Conservation (phyloP, 2,329 filamentous ascomycete species). For the Calonectria naviculata region DNA sequence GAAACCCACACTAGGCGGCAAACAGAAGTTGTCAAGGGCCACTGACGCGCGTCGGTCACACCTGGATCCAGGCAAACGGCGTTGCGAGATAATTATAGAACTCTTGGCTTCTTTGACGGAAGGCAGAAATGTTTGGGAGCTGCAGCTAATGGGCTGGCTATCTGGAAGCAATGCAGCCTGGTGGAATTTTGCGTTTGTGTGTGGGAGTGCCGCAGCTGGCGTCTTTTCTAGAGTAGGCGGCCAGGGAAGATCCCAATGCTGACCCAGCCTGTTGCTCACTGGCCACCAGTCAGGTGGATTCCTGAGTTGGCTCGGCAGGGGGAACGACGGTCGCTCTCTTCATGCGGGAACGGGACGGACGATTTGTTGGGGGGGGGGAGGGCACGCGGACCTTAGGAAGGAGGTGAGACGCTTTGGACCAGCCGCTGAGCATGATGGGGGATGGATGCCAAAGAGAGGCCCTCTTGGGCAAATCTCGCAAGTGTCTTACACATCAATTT, state of each 20-base stretch:
- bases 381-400: slow-evolving; percentile 6
- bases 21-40: background rate
- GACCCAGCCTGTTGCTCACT: slow-evolving; percentile 30
- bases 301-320: slow-evolving; percentile 30
- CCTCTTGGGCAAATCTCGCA: background rate
- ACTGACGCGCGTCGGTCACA: slow-evolving; percentile 33
- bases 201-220: slow-evolving; percentile 28
- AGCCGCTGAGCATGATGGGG: background rate
- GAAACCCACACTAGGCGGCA: slow-evolving; percentile 7
- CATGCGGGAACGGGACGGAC: slow-evolving; percentile 18
- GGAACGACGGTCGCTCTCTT: slow-evolving; percentile 30
- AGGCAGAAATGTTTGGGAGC: slow-evolving; percentile 25
- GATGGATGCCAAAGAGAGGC: background rate
- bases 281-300: slow-evolving; percentile 35
- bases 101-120: slow-evolving; percentile 5
- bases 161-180: slow-evolving; percentile 29
- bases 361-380: slow-evolving; percentile 35
- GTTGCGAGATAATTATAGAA: slow-evolving; percentile 30
- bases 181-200: slow-evolving; percentile 30
- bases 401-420: slow-evolving; percentile 4
- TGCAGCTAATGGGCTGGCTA: slow-evolving; percentile 24
- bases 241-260: slow-evolving; percentile 31
- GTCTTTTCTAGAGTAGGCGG: slow-evolving; percentile 27
- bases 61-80: slow-evolving; percentile 14
- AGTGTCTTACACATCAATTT: slow-evolving; percentile 15